phyloP scores from a whole-genome alignment of 163 green algal genomes.

The Smithsoniella earleae region DNA sequence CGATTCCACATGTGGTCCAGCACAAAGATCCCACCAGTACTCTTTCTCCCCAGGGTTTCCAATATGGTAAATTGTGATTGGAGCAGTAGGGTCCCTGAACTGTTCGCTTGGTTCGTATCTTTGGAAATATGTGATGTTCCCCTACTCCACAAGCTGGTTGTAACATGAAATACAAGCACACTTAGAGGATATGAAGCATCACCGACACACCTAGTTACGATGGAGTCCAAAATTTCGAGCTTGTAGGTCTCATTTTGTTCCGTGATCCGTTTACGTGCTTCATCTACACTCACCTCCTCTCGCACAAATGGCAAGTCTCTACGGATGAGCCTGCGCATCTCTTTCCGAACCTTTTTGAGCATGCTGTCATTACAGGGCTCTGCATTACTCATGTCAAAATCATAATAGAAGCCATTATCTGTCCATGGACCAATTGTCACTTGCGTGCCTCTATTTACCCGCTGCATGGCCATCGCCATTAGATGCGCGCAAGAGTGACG shows the following conservation, averaged over 20 bases:
- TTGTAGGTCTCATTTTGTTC: slow-evolving; percentile 87
- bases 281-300: slow-evolving; percentile 73
- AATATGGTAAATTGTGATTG: slow-evolving; percentile 99
- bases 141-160: too few species aligned
- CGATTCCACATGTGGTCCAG: slow-evolving; percentile 78
- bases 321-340: slow-evolving; percentile 83
- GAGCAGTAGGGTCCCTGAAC: slow-evolving; percentile 46
- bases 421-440: slow-evolving; percentile 95
- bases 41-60: slow-evolving; percentile 47
- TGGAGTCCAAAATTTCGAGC: slow-evolving; percentile 79
- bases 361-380: slow-evolving; percentile 77
- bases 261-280: slow-evolving; percentile 68
- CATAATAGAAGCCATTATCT: slow-evolving; percentile 96
- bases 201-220: slow-evolving; percentile 33
- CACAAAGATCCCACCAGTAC: slow-evolving; percentile 89
- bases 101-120: too few species aligned
- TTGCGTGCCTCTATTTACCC: slow-evolving; percentile 71
- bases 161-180: too few species aligned
- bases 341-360: slow-evolving; percentile 88
- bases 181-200: too few species aligned
- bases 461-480: slow-evolving; percentile 96
- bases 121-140: not conserved
- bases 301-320: slow-evolving; percentile 76
- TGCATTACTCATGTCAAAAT: slow-evolving; percentile 77
- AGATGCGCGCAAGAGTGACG: slow-evolving; percentile 92